phyloP scores from a whole-genome alignment of 2,329 filamentous ascomycete species.

The Colletotrichum orbiculare region DNA sequence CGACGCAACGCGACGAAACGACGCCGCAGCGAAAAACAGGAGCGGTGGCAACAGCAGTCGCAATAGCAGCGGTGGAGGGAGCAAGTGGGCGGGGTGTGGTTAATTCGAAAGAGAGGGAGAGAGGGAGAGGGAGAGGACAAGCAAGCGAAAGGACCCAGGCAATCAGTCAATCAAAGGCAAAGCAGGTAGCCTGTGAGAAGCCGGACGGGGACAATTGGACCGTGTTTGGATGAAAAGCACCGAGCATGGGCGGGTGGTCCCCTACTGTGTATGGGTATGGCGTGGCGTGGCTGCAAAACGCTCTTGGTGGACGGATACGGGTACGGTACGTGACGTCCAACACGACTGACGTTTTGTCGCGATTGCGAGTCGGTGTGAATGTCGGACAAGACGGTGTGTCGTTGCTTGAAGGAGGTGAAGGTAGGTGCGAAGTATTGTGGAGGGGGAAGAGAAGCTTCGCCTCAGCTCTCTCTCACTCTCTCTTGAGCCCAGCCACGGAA shows the following conservation, averaged over 20 bases:
- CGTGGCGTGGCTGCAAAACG: slow-evolving; percentile 15
- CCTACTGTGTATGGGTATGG: not conserved
- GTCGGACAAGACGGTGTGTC: slow-evolving; percentile 30
- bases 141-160: slow-evolving; percentile 19
- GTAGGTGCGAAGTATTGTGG: not conserved
- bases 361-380: slow-evolving; percentile 31
- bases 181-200: slow-evolving; percentile 33
- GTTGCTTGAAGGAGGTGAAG: not conserved
- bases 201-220: slow-evolving; percentile 30
- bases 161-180: slow-evolving; percentile 17
- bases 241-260: slow-evolving; percentile 29
- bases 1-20: slow-evolving; percentile 23
- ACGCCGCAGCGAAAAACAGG: slow-evolving; percentile 2
- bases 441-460: not conserved
- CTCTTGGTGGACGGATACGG: not conserved
- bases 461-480: too few species aligned
- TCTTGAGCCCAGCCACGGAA: too few species aligned
- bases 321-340: slow-evolving; percentile 15
- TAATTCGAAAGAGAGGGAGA: not conserved
- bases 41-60: slow-evolving; percentile 15
- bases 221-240: slow-evolving; percentile 32
- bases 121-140: slow-evolving; percentile 1
- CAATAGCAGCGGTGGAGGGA: not conserved
- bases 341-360: too few species aligned
- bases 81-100: slow-evolving; percentile 5